Evolutionary conservation across 805 yeast genomes (phyloP), one percentile per base, ranked within the genome.

Genomic region (Tetrapisispora taiwanensis): DNA sequence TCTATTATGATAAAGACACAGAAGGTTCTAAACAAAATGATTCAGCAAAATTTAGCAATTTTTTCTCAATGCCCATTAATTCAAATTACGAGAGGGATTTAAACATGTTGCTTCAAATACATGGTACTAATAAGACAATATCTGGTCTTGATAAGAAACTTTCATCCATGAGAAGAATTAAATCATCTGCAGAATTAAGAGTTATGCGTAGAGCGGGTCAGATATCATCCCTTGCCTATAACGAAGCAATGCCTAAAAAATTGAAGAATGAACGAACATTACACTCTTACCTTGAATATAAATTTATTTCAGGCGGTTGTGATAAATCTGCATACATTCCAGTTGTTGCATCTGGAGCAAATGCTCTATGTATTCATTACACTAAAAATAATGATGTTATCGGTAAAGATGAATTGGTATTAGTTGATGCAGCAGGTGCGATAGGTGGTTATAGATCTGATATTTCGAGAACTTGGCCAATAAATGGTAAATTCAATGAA

Each of bases 381-480:
- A 89, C 95, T 0, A 71, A 95, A 47, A 92, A 92, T 56, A 95
- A 92, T 62, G 95, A 86, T 57, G 63, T 83, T 12, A 71, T 92
- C 49, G 74, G 75, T 46, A 73, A 75, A 36, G 87, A 80, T 50
- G 97, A 90, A 49, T 66, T 85, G 71, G 95, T 88, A 7, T 75
- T 92, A 26, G 88, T 92, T 3, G 99, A 92, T 63, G 97, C 97
- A 3, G 94, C 95, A 1, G 99, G 97, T 4, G 75, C 84, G 41
- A 62, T 82, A 36, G 98, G 97, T 34, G 97, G 97, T 1, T 92
- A 92, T 63, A 81, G 95, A 58, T 81, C 97, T 1, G 99, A 92
- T 63, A 92, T 92, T 38, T 89, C 97, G 2, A 74, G 99, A 50
- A 83, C 97, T 0, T 92, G 97, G 97, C 98, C 98, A 5, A 81